Evolutionary conservation across 192 early-diverging fungal species (phyloP).

Genomic region (Jimgerdemannia lactiflua): DNA sequence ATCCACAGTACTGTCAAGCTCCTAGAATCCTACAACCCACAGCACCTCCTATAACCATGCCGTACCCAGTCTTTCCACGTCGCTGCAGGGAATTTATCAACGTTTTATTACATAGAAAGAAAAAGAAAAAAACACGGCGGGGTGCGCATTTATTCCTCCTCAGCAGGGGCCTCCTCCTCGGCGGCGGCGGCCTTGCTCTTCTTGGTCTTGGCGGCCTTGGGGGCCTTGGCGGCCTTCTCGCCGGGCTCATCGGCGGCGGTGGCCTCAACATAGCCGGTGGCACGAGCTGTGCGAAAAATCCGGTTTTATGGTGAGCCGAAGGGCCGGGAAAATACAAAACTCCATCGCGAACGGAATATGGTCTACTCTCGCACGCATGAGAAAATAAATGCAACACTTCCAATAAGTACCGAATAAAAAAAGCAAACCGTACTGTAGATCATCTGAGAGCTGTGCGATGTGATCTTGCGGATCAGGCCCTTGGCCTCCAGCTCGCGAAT

Average conservation of each 20-base stretch:
- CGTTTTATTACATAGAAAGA: background rate
- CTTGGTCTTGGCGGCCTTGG: background rate
- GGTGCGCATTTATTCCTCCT: background rate
- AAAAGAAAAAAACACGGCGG: background rate
- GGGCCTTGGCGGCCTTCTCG: background rate
- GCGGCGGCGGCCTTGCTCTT: background rate
- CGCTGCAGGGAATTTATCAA: background rate
- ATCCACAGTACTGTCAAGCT: no score
- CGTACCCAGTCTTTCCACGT: background rate
- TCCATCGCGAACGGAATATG: background rate
- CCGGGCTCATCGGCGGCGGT: background rate
- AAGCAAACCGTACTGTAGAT: constrained; percentile 60
- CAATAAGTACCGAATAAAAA: background rate
- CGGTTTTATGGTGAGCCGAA: background rate
- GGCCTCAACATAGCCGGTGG: background rate
- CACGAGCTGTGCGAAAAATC: background rate
- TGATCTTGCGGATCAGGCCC: constrained; percentile 91
- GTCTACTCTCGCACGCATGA: background rate
- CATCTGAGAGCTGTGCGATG: constrained; percentile 88
- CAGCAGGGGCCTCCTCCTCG: background rate
- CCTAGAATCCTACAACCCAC: background rate
- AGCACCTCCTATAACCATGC: background rate
- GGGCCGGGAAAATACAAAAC: background rate
- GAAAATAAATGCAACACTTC: background rate
- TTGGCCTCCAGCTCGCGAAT: constrained; percentile 90